These are phyloP conservation scores for Colletotrichum shisoi DNA, from an alignment of 2,329 filamentous ascomycete genomes.

Conservation along the genomic window DNA sequence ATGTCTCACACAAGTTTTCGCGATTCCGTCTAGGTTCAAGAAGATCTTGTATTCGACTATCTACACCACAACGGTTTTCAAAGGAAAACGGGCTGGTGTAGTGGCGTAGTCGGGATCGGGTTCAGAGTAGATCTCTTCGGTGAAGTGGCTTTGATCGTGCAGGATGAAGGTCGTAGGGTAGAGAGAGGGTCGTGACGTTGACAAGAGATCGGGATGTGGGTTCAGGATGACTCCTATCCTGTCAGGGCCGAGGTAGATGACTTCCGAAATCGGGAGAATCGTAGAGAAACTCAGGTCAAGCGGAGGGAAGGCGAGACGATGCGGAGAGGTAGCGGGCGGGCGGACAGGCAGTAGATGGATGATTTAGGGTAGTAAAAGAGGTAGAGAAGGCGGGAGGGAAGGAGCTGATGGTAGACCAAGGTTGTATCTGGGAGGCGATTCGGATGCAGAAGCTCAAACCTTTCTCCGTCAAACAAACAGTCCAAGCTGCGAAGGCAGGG, in stretches of 20 bases:
- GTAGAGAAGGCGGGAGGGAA: constrained; percentile 31
- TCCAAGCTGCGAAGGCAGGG: constrained; percentile 40
- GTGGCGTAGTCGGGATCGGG: constrained; percentile 60
- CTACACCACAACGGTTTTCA: constrained; percentile 82
- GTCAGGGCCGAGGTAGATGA: constrained; percentile 35
- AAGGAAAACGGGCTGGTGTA: constrained; percentile 95
- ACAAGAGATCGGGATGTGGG: constrained; percentile 36
- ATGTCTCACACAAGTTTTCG: constrained; percentile 40
- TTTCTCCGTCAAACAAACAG: constrained; percentile 47
- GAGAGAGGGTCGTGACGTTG: constrained; percentile 39
- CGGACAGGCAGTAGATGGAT: constrained; percentile 30
- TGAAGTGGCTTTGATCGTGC: constrained; percentile 41
- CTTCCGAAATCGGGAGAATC: constrained; percentile 40
- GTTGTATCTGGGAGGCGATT: constrained; percentile 44
- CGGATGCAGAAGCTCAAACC: constrained; percentile 51
- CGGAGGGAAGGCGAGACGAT: constrained; percentile 35
- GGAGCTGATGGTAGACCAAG: constrained; percentile 38
- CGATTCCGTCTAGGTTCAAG: constrained; percentile 55
- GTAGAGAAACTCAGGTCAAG: constrained; percentile 37
- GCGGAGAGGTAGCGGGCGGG: constrained; percentile 35
- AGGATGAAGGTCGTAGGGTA: constrained; percentile 40
- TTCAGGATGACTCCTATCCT: constrained; percentile 39
- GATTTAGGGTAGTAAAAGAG: constrained; percentile 32
- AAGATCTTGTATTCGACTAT: constrained; percentile 62
- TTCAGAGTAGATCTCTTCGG: constrained; percentile 45